Conservation (phyloP, 495 filamentous ascomycete species). For the Aspergillus hancockii region DNA sequence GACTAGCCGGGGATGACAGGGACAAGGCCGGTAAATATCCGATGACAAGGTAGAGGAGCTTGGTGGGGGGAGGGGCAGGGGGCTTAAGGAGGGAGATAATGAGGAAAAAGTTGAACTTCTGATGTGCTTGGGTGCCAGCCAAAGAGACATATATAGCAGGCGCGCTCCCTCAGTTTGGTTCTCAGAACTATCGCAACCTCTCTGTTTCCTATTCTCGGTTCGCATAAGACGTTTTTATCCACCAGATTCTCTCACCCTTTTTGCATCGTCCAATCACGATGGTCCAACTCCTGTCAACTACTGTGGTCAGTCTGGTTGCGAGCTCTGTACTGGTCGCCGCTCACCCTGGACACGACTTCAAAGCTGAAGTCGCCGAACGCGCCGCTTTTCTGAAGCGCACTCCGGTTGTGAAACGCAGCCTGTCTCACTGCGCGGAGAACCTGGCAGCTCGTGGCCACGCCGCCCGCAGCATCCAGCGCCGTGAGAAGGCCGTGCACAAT, state of each 20-base stretch:
- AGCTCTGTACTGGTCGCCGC: constrained; percentile 16
- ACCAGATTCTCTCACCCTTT: background rate
- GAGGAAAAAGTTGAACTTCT: background rate
- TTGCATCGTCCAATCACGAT: background rate
- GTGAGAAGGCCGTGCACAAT: constrained; percentile 31
- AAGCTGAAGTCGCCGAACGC: constrained; percentile 42
- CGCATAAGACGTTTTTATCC: background rate
- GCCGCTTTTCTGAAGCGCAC: constrained; percentile 35
- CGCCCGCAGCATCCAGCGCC: constrained; percentile 42
- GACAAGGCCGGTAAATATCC: background rate
- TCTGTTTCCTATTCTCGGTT: background rate
- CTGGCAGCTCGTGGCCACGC: constrained; percentile 48
- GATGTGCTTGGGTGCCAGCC: background rate
- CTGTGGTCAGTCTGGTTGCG: background rate
- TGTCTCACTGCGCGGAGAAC: constrained; percentile 47
- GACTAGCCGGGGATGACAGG: no score
- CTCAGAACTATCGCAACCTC: background rate
- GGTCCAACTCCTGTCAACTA: background rate
- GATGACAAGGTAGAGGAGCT: background rate
- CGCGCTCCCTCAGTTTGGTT: background rate
- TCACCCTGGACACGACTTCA: constrained; percentile 48
- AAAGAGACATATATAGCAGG: background rate
- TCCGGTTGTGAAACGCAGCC: constrained; percentile 33
- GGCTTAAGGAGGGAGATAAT: background rate
- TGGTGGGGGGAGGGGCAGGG: background rate